Conservation (phyloP, 2,329 filamentous ascomycete species). For the Xylariaceae sp. region DNA sequence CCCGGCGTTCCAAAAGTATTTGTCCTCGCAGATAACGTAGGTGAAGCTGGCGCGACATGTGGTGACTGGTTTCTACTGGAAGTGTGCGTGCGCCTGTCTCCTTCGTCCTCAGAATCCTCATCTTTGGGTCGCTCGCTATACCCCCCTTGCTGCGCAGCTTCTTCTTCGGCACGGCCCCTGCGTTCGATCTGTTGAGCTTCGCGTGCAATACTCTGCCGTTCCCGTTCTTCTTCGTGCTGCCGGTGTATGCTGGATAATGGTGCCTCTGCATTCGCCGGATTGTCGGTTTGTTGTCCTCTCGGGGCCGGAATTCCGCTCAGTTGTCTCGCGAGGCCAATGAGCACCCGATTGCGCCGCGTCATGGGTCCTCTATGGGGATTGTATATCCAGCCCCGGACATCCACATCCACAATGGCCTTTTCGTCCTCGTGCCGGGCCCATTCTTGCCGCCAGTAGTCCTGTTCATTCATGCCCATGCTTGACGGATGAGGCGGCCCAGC, state of each 20-base stretch:
- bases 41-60: slow-evolving; percentile 50
- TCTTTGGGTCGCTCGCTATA: slow-evolving; percentile 71
- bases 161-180: slow-evolving; percentile 73
- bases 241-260: slow-evolving; percentile 44
- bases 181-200: slow-evolving; percentile 80
- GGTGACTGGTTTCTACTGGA: slow-evolving; percentile 24
- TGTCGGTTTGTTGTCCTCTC: slow-evolving; percentile 46
- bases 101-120: slow-evolving; percentile 50
- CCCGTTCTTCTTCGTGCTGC: slow-evolving; percentile 56
- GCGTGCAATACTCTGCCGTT: slow-evolving; percentile 70
- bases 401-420: slow-evolving; percentile 87
- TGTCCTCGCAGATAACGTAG: slow-evolving; percentile 47
- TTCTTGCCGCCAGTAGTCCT: slow-evolving; percentile 77
- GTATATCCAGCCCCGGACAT: slow-evolving; percentile 96
- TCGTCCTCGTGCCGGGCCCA: slow-evolving; percentile 83
- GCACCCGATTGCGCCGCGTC: slow-evolving; percentile 82
- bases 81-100: slow-evolving; percentile 37
- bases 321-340: slow-evolving; percentile 85
- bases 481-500: slow-evolving; percentile 48
- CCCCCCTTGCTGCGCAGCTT: slow-evolving; percentile 70
- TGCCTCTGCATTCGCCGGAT: slow-evolving; percentile 20
- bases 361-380: slow-evolving; percentile 83
- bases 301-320: slow-evolving; percentile 85
- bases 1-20: slow-evolving; percentile 50
- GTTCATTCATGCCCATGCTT: slow-evolving; percentile 58